These are phyloP conservation scores for Lipomyces yamanashiensis DNA, from an alignment of 805 yeast species.

Conservation along the genomic window DNA sequence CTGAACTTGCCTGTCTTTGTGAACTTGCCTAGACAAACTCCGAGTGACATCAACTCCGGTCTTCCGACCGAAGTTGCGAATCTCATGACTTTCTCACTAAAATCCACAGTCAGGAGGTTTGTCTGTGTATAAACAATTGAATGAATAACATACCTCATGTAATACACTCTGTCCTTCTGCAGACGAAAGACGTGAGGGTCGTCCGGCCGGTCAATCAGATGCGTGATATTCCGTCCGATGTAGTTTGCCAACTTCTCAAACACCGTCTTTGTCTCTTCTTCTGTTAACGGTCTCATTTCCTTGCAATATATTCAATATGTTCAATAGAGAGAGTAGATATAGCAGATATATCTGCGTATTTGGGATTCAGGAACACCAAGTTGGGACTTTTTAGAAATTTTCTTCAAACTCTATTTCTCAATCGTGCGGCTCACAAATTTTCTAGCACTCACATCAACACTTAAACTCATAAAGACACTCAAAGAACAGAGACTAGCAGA, in stretches of 20 bases:
- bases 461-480: neutral
- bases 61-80: slow-evolving; percentile 91
- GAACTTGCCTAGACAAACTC: slow-evolving; percentile 93
- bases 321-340: too few species aligned
- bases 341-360: too few species aligned
- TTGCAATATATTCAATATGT: neutral
- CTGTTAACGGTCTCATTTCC: slow-evolving; percentile 92
- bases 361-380: too few species aligned
- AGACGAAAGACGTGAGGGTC: slow-evolving; percentile 93
- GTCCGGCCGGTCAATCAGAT: slow-evolving; percentile 76
- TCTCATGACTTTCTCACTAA: slow-evolving; percentile 46
- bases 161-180: slow-evolving; percentile 95
- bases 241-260: slow-evolving; percentile 96
- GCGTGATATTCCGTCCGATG: slow-evolving; percentile 93
- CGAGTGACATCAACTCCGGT: slow-evolving; percentile 87
- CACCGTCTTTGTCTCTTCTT: slow-evolving; percentile 93
- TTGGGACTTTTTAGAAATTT: too few species aligned
- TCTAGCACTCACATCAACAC: neutral
- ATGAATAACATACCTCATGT: slow-evolving; percentile 56
- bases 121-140: neutral
- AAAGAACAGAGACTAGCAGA: neutral
- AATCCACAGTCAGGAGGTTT: neutral
- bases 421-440: slow-evolving; percentile 12
- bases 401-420: neutral
- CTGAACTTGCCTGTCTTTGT: slow-evolving; percentile 97